phyloP scores from a whole-genome alignment of 1,284 basidiomycete genomes.

The Athelia psychrophila region DNA sequence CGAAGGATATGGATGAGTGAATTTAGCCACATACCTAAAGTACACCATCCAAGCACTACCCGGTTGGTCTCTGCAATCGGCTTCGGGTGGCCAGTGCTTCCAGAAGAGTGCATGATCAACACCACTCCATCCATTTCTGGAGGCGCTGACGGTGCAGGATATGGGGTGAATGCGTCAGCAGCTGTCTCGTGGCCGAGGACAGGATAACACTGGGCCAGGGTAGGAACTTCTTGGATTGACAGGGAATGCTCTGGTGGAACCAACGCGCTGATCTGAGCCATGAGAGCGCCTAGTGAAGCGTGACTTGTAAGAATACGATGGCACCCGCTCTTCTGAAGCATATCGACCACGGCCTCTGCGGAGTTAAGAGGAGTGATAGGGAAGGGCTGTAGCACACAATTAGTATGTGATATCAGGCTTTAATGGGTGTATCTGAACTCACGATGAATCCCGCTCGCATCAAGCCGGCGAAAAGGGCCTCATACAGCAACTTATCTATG shows the following conservation, averaged over 20 bases:
- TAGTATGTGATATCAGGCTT: background rate
- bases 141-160: conserved; percentile 13
- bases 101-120: conserved; percentile 23
- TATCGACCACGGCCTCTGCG: conserved; percentile 25
- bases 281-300: conserved; percentile 18
- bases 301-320: conserved; percentile 28
- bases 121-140: conserved; percentile 3
- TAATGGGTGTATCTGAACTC: conserved; percentile 16
- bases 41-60: background rate
- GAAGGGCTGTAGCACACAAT: conserved; percentile 23
- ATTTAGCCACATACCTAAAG: background rate
- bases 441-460: conserved; percentile 20
- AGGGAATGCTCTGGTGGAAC: conserved; percentile 14
- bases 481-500: conserved; percentile 19
- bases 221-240: conserved; percentile 27
- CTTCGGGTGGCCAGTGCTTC: conserved; percentile 26
- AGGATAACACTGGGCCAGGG: conserved; percentile 26
- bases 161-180: conserved; percentile 18
- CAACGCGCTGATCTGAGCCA: conserved; percentile 16
- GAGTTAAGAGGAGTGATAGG: conserved; percentile 36
- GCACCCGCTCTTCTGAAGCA: conserved; percentile 26
- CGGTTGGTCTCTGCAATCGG: conserved; percentile 17
- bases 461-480: conserved; percentile 17
- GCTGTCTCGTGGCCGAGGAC: conserved; percentile 22
- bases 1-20: background rate